Evolutionary conservation across 345 rosid genomes (phyloP), one percentile per base, ranked within the genome.

Genomic region (Ceriops decandra): DNA sequence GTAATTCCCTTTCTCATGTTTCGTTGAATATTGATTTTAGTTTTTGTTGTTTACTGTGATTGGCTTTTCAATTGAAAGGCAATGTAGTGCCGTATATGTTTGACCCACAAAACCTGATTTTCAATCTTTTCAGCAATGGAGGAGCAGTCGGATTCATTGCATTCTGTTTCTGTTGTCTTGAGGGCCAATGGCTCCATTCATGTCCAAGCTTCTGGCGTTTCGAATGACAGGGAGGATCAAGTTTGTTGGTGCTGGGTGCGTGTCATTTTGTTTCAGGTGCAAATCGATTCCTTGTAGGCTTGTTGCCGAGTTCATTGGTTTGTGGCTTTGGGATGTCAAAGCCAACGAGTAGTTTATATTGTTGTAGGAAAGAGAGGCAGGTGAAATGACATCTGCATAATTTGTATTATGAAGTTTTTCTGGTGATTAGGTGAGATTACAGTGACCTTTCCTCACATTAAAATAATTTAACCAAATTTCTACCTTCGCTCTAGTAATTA

Each of bases 1-100:
- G 72, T 80, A 73, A 72, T 80, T 53, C 63, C 60, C 30, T 10
- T 19, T 36, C 69, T 33, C 46, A 10, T 65, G 38, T 33, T 52
- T 62, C 6, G 20, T 22, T 49, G 5, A 59, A 19, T 51, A 6
- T 32, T 26, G 64, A 56, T 57, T 56, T 60, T 28, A 5, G 16
- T 21, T 32, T 63, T 10, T 26, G 49, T 47, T 31, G 46, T 64
- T 63, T 38, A 17, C n/a, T 57, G 28, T 64, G 58, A 64, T 47
- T 6, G 36, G 30, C 16, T 58, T 54, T 32, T 31, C 36, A 5
- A 22, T 24, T 5, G 19, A 57, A 7, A 28, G n/a, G 3, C 49
- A 51, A n/a, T 42, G 22, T 11, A 16, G 17, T 47, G 26, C 49
- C 66, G 21, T 73, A 13, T 61, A 61, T 61, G 58, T 60, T 42